Conservation (phyloP, 2,329 filamentous ascomycete species). For the Epichloe gansuensis region DNA sequence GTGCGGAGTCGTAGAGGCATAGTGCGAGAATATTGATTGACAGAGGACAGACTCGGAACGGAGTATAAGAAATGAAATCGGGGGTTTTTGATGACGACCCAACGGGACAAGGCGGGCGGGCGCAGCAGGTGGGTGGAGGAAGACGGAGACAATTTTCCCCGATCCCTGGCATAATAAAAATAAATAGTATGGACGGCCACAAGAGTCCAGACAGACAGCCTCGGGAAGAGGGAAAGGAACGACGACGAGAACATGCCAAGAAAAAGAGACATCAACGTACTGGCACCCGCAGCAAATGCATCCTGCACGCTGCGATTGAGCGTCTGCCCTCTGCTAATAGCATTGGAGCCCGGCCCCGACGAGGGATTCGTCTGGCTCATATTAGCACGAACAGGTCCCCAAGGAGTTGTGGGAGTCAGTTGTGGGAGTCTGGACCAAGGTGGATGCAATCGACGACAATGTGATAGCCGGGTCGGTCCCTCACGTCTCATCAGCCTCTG, state of each 20-base stretch:
- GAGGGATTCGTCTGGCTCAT: conserved; percentile 46
- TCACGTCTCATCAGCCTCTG: too few species aligned
- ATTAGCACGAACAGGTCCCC: neutral
- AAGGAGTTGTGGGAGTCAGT: too few species aligned
- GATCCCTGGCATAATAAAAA: too few species aligned
- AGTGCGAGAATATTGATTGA: neutral
- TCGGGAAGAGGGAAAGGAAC: neutral
- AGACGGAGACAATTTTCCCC: too few species aligned
- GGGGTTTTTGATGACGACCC: too few species aligned
- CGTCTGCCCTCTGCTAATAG: conserved; percentile 27
- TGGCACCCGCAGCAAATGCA: conserved; percentile 46
- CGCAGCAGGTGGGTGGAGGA: too few species aligned
- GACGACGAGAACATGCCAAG: neutral
- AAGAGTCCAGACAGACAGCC: neutral
- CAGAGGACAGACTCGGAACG: neutral
- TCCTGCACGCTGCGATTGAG: conserved; percentile 49
- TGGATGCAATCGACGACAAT: too few species aligned
- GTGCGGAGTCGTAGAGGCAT: conserved; percentile 25
- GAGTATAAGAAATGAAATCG: neutral
- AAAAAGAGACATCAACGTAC: neutral
- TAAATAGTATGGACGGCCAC: too few species aligned
- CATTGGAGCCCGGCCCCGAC: conserved; percentile 36
- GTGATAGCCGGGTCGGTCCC: too few species aligned
- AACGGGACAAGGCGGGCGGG: neutral
- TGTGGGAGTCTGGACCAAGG: too few species aligned